Evolutionary conservation across 805 yeast genomes (phyloP).

Genomic region (Hanseniaspora jakobsenii): DNA sequence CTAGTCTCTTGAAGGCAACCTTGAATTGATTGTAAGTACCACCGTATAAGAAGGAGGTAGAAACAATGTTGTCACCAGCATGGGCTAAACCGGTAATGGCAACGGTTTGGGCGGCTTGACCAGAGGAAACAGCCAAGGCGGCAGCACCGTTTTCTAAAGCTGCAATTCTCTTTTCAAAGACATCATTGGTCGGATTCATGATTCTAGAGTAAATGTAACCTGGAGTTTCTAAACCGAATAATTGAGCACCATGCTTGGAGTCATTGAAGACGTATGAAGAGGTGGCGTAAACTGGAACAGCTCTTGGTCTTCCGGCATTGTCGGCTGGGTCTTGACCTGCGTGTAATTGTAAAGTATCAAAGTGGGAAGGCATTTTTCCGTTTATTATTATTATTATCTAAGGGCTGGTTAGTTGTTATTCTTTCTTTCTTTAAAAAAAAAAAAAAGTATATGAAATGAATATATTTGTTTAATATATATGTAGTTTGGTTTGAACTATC

Average conservation of each 20-base stretch:
- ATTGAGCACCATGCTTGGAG: slow-evolving; percentile 83
- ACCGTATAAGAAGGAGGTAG: slow-evolving; percentile 81
- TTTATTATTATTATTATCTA: not conserved
- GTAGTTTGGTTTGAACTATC: too few relatives aligned
- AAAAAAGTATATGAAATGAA: too few relatives aligned
- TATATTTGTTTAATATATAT: too few relatives aligned
- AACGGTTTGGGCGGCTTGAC: slow-evolving; percentile 88
- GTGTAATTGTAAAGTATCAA: slow-evolving; percentile 86
- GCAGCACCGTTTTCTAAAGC: slow-evolving; percentile 88
- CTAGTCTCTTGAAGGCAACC: slow-evolving; percentile 79
- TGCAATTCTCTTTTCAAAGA: slow-evolving; percentile 82
- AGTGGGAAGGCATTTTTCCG: slow-evolving; percentile 58
- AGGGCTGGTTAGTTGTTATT: too few relatives aligned
- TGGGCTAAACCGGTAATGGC: slow-evolving; percentile 78
- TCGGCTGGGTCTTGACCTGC: slow-evolving; percentile 76
- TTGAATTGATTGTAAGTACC: slow-evolving; percentile 95
- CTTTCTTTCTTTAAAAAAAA: too few relatives aligned
- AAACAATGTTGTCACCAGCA: slow-evolving; percentile 77
- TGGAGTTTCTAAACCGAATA: slow-evolving; percentile 71
- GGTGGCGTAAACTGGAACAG: slow-evolving; percentile 87
- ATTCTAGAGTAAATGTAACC: slow-evolving; percentile 85
- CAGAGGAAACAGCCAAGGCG: slow-evolving; percentile 85
- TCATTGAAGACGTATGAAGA: slow-evolving; percentile 79
- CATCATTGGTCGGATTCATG: slow-evolving; percentile 86
- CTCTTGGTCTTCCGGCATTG: slow-evolving; percentile 59